Evolutionary conservation across 2,329 filamentous ascomycete genomes (phyloP), one percentile per base, ranked within the genome.

Genomic region (Fusarium siculi): DNA sequence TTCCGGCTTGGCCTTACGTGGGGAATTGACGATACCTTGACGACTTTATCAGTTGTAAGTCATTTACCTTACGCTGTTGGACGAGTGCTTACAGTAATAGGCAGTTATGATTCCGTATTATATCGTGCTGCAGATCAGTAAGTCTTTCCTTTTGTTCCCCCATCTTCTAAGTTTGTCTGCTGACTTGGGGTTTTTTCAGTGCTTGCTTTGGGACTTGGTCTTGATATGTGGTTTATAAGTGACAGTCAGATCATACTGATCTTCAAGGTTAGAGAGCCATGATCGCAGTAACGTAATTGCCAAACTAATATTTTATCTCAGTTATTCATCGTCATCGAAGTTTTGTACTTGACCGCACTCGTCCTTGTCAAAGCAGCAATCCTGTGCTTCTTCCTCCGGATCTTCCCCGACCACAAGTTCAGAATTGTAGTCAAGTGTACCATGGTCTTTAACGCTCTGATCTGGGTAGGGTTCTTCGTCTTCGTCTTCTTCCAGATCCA

Each of bases 371-470:
- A 72, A 55, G n/a, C 55, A 18, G 54, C 70, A 0, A 72, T 72
- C 4, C 15, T 72, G 0, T 56, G 23, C 23, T 68, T 72, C 36
- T 72, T 72, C 8, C 64, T 72, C 1, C 68, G 68, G 0, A 65
- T 72, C 4, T 72, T 72, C 3, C 59, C 59, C 4, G 69, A 65
- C 14, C 1, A 43, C 5, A 65, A n/a, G 9, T 72, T 72, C n/a
- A 43, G 68, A 0, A 30, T 72, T 1, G 16, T 47, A 0, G 52
- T 68, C n/a, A 68, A 72, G 12, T 34, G 40, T 1, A 72, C 68
- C 14, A 9, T 72, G 0, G 50, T 7, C 0, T 60, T 64, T 3
- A 60, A 60, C 6, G 1, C 39, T 3, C 21, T 72, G 0, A n/a
- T 49, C 1, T 23, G 44, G 1, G 2, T 65, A 2, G 15, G 21